Percentiles rank a stretch among this genome's conserved stretches.
phyloP scores from a whole-genome alignment of 495 filamentous ascomycete genomes.

The Terfezia claveryi region DNA sequence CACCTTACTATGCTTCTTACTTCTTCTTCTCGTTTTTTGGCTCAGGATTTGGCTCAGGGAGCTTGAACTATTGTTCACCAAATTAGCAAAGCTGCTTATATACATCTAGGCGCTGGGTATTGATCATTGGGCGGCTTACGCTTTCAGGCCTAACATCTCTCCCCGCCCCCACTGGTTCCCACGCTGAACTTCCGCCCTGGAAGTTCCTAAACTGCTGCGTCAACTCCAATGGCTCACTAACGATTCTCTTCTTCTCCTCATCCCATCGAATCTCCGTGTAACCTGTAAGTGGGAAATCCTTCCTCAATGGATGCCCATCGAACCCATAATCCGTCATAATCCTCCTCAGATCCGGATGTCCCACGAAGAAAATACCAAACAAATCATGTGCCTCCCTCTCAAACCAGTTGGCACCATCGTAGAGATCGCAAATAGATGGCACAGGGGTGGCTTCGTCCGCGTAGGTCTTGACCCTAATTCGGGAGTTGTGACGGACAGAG shows the following conservation, averaged over 20 bases:
- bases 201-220: constrained; percentile 97
- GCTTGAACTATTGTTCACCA: constrained; percentile 41
- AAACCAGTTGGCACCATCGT: constrained; percentile 95
- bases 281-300: constrained; percentile 94
- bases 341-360: constrained; percentile 84
- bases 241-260: constrained; percentile 98
- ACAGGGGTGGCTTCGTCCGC: constrained; percentile 92
- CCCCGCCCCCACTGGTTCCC: constrained; percentile 83
- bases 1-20: not conserved
- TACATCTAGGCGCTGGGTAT: not conserved
- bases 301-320: constrained; percentile 88
- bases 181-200: constrained; percentile 56
- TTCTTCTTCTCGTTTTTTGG: constrained; percentile 55
- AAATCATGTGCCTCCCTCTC: constrained; percentile 95
- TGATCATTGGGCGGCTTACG: constrained; percentile 22
- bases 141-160: constrained; percentile 58
- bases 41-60: constrained; percentile 88
- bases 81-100: constrained; percentile 2
- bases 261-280: constrained; percentile 97
- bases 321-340: constrained; percentile 99
- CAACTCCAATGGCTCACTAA: constrained; percentile 84
- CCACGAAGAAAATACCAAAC: constrained; percentile 90
- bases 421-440: constrained; percentile 64
- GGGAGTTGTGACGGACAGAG: constrained; percentile 82
- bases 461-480: constrained; percentile 97